Percentiles rank a stretch among this genome's conserved stretches.
phyloP scores from a whole-genome alignment of 208 protist genomes.

The Phytomonas sp. region DNA sequence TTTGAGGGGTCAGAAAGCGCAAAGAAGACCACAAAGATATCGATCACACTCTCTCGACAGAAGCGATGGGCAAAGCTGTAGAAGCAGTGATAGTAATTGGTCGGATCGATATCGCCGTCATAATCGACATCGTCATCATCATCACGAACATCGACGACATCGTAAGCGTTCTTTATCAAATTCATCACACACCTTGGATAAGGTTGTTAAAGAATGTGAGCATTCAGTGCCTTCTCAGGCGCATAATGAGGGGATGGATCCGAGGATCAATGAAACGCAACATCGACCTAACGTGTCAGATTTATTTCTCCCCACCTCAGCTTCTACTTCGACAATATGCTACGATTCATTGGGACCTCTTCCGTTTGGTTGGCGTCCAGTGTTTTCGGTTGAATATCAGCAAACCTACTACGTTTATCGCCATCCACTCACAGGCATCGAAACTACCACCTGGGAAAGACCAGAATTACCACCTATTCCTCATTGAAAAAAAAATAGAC shows the following conservation, averaged over 20 bases:
- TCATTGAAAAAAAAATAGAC: constrained; percentile 12
- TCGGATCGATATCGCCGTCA: not conserved
- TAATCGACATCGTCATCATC: not conserved
- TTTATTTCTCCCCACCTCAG: too few species aligned
- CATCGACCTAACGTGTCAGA: not conserved
- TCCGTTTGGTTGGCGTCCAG: constrained; percentile 47
- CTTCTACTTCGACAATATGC: constrained; percentile 6
- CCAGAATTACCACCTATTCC: constrained; percentile 7
- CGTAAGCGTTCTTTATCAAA: too few species aligned
- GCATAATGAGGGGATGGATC: not conserved
- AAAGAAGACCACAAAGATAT: too few species aligned
- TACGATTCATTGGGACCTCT: constrained; percentile 22
- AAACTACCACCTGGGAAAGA: constrained; percentile 60
- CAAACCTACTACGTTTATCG: constrained; percentile 65
- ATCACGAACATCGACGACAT: not conserved
- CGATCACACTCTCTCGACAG: too few species aligned
- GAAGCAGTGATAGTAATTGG: not conserved
- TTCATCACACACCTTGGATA: too few species aligned
- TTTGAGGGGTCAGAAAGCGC: too few species aligned
- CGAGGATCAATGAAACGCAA: not conserved
- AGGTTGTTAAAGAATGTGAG: too few species aligned
- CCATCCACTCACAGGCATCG: constrained; percentile 35
- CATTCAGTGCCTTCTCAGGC: too few species aligned
- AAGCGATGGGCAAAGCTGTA: too few species aligned
- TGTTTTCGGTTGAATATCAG: constrained; percentile 65